A percentile compares a stretch with the other conserved stretches of the same genome.
phyloP scores from a whole-genome alignment of 1,284 basidiomycete genomes.

The Microbotryum lychnidis-dioicae region DNA sequence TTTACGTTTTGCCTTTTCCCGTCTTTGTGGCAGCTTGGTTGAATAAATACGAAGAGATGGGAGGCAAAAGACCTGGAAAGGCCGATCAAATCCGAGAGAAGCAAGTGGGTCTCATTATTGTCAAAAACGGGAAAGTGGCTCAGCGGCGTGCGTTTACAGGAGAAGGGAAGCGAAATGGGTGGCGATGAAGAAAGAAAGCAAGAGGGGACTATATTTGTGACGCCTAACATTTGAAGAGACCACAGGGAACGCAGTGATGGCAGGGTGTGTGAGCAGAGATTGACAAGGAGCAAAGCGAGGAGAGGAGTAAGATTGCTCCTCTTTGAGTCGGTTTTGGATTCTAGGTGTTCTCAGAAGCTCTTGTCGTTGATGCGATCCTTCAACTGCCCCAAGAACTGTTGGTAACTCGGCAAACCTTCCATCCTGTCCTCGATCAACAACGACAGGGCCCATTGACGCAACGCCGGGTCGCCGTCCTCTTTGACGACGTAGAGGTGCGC shows the following conservation, averaged over 20 bases:
- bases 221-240: no score
- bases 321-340: not conserved
- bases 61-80: not conserved
- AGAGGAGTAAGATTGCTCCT: not conserved
- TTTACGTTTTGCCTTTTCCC: not conserved
- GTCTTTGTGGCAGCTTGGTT: not conserved
- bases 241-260: no score
- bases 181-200: no score
- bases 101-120: no score
- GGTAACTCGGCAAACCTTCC: conserved; percentile 89
- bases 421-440: conserved; percentile 91
- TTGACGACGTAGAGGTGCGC: conserved; percentile 97
- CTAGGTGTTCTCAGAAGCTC: conserved; percentile 12
- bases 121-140: no score
- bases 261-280: not conserved
- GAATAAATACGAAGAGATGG: not conserved
- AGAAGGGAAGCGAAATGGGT: no score
- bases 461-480: conserved; percentile 90
- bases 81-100: no score
- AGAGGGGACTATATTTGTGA: no score
- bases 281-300: not conserved
- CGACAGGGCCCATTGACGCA: conserved; percentile 90
- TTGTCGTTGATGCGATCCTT: conserved; percentile 32
- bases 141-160: no score
- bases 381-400: conserved; percentile 64